Evolutionary conservation across 495 filamentous ascomycete species (phyloP).

Genomic region (Aspergillus campestris): DNA sequence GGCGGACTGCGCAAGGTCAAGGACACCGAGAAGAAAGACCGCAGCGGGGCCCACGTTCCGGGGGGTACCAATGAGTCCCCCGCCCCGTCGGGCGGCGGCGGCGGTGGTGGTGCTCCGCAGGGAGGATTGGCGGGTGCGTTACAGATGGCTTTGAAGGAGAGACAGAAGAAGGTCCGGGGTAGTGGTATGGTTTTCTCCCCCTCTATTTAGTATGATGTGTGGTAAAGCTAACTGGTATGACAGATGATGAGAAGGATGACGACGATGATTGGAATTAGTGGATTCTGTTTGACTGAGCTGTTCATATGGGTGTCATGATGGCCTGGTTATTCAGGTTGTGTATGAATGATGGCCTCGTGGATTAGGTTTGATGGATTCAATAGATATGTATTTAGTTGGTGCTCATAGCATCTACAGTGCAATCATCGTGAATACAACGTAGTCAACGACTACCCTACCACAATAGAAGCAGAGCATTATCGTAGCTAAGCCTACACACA

Average conservation of each 20-base stretch:
- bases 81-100: slow-evolving; percentile 38
- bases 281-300: no score
- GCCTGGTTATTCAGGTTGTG: no score
- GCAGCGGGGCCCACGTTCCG: slow-evolving; percentile 64
- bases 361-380: no score
- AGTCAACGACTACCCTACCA: no score
- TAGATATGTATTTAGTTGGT: no score
- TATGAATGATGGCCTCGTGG: no score
- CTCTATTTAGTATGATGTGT: not conserved
- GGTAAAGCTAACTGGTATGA: slow-evolving; percentile 17
- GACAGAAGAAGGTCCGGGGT: slow-evolving; percentile 82
- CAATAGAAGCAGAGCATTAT: no score
- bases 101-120: slow-evolving; percentile 46
- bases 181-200: slow-evolving; percentile 71
- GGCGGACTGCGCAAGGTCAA: slow-evolving; percentile 74
- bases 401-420: no score
- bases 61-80: slow-evolving; percentile 46
- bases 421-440: no score
- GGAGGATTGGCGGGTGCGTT: slow-evolving; percentile 75
- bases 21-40: slow-evolving; percentile 66
- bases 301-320: no score
- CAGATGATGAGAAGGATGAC: slow-evolving; percentile 72
- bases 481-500: no score
- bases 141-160: slow-evolving; percentile 62
- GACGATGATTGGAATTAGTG: slow-evolving; percentile 57